Percentiles rank a stretch among this genome's conserved stretches.
Conservation (phyloP, 805 yeast species). For the Ogataea pini region DNA sequence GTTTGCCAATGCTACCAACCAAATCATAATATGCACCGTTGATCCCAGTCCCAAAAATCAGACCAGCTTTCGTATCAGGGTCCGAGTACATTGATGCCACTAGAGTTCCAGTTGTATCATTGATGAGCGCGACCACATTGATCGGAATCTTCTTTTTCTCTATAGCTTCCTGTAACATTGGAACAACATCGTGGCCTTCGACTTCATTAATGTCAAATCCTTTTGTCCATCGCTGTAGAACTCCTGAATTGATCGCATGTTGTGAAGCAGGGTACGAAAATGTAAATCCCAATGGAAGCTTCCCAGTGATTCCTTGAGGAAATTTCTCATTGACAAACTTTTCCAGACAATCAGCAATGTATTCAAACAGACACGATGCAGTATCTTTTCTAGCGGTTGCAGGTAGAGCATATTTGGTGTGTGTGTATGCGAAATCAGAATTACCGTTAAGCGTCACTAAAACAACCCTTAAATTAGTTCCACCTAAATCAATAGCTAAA, state of each 20-base stretch:
- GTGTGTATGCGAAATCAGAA: constrained; percentile 80
- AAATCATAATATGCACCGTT: constrained; percentile 94
- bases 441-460: constrained; percentile 82
- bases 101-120: constrained; percentile 96
- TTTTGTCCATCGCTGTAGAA: constrained; percentile 95
- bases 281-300: constrained; percentile 88
- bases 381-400: constrained; percentile 73
- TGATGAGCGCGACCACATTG: constrained; percentile 86
- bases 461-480: constrained; percentile 93
- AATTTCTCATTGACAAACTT: constrained; percentile 63
- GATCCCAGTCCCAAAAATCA: constrained; percentile 96
- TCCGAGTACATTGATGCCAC: constrained; percentile 95
- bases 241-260: constrained; percentile 77
- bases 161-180: constrained; percentile 80
- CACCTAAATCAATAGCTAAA: constrained; percentile 95
- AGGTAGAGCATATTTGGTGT: constrained; percentile 84
- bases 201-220: constrained; percentile 93
- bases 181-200: constrained; percentile 93
- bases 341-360: constrained; percentile 80
- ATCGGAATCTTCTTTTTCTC: constrained; percentile 68
- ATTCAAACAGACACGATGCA: constrained; percentile 76
- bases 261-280: constrained; percentile 91
- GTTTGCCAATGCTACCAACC: constrained; percentile 72
- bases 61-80: constrained; percentile 87
- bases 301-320: constrained; percentile 59